These are phyloP conservation scores for Diaporthe citrichinensis DNA, from an alignment of 2,329 filamentous ascomycete genomes.

Conservation along the genomic window DNA sequence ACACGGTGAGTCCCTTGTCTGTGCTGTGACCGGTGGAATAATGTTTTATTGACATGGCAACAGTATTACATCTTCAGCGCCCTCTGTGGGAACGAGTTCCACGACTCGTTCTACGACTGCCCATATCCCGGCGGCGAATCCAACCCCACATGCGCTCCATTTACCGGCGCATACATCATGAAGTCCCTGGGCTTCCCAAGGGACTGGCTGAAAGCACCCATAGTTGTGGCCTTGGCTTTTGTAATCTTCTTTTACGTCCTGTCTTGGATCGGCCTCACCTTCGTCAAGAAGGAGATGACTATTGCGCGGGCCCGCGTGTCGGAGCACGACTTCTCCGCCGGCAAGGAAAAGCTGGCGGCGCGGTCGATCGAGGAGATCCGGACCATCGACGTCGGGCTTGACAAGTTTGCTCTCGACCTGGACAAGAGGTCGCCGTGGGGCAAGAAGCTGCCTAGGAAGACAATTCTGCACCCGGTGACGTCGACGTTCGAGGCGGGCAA, in stretches of 20 bases:
- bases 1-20: slow-evolving; percentile 57
- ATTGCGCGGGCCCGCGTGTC: slow-evolving; percentile 74
- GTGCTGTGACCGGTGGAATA: too few relatives aligned
- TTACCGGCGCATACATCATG: slow-evolving; percentile 79
- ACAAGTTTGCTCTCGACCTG: slow-evolving; percentile 74
- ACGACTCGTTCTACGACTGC: slow-evolving; percentile 80
- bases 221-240: slow-evolving; percentile 74
- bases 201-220: slow-evolving; percentile 77
- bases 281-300: slow-evolving; percentile 76
- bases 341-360: slow-evolving; percentile 77
- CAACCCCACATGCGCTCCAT: slow-evolving; percentile 77
- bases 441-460: slow-evolving; percentile 66
- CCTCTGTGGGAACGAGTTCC: slow-evolving; percentile 80
- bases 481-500: slow-evolving; percentile 77
- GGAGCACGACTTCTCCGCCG: slow-evolving; percentile 74
- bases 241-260: slow-evolving; percentile 73
- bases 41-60: slow-evolving; percentile 41
- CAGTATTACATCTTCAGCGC: slow-evolving; percentile 81
- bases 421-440: slow-evolving; percentile 71
- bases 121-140: slow-evolving; percentile 72
- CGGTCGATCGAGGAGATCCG: slow-evolving; percentile 67
- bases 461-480: slow-evolving; percentile 77
- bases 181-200: slow-evolving; percentile 76
- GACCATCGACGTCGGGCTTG: slow-evolving; percentile 75
- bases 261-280: slow-evolving; percentile 74